phyloP scores from a whole-genome alignment of 495 filamentous ascomycete species.

The Chaetomium cochliodes region DNA sequence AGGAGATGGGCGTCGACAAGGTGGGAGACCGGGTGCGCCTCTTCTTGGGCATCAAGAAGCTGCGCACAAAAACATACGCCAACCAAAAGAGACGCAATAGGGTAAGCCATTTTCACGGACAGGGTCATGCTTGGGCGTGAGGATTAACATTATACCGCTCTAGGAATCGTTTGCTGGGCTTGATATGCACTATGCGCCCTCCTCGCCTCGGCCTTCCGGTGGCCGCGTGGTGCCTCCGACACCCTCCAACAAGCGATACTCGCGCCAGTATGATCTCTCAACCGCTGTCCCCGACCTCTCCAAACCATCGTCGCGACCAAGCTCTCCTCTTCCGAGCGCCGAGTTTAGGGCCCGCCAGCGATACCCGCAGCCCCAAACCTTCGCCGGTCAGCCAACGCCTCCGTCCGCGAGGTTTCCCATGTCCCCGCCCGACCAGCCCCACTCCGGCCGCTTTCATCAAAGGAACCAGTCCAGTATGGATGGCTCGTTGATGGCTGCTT shows the following conservation, averaged over 20 bases:
- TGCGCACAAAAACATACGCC: slow-evolving; percentile 79
- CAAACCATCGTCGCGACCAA: slow-evolving; percentile 64
- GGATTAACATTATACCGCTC: slow-evolving; percentile 22
- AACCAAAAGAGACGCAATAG: slow-evolving; percentile 83
- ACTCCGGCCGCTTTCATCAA: slow-evolving; percentile 53
- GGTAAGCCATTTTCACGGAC: slow-evolving; percentile 56
- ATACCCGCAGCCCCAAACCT: slow-evolving; percentile 43
- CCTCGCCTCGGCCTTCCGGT: slow-evolving; percentile 62
- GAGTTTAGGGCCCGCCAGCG: slow-evolving; percentile 50
- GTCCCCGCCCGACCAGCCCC: slow-evolving; percentile 40
- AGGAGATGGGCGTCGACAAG: slow-evolving; percentile 98
- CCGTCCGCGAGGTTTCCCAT: slow-evolving; percentile 40
- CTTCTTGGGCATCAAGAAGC: slow-evolving; percentile 86
- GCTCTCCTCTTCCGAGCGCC: slow-evolving; percentile 63
- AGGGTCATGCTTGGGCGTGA: slow-evolving; percentile 20
- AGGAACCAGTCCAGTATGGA: slow-evolving; percentile 73
- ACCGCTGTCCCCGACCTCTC: slow-evolving; percentile 44
- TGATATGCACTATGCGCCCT: slow-evolving; percentile 61
- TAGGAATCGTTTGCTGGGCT: slow-evolving; percentile 66
- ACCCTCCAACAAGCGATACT: slow-evolving; percentile 69
- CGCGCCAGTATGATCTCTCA: slow-evolving; percentile 59
- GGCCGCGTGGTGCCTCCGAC: slow-evolving; percentile 50
- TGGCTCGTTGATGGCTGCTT: slow-evolving; percentile 72
- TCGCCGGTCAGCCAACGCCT: slow-evolving; percentile 33
- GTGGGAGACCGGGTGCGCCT: slow-evolving; percentile 96